A percentile compares a stretch with the other conserved stretches of the same genome.
phyloP scores from a whole-genome alignment of 768 basidiomycete genomes.

The Mycena floridula region DNA sequence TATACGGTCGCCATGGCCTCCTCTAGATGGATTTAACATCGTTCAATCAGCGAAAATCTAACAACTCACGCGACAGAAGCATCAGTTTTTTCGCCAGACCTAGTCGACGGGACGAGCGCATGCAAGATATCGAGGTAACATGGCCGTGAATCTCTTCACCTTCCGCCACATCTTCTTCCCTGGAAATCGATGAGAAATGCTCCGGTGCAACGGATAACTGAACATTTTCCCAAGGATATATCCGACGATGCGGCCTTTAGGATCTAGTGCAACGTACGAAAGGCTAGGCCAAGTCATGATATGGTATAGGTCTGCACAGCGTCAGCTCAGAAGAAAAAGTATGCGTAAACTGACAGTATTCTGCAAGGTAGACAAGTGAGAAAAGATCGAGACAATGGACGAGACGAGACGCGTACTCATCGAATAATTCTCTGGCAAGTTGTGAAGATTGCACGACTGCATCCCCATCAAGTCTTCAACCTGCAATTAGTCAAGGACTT shows the following conservation, averaged over 20 bases:
- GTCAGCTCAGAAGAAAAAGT: slow-evolving; percentile 3
- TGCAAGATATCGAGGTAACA: slow-evolving; percentile 93
- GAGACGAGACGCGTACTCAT: slow-evolving; percentile 86
- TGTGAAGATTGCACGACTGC: slow-evolving; percentile 95
- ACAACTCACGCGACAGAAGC: slow-evolving; percentile 83
- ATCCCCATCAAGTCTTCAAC: slow-evolving; percentile 87
- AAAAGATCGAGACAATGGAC: slow-evolving; percentile 16
- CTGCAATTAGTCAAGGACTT: slow-evolving; percentile 27
- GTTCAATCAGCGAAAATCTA: not conserved
- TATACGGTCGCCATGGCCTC: slow-evolving; percentile 89
- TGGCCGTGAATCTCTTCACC: slow-evolving; percentile 81
- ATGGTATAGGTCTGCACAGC: slow-evolving; percentile 71
- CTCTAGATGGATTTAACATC: slow-evolving; percentile 39
- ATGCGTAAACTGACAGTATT: not conserved
- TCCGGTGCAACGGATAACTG: slow-evolving; percentile 11
- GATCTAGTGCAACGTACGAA: slow-evolving; percentile 91
- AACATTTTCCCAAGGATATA: slow-evolving; percentile 97
- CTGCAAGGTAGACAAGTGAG: slow-evolving; percentile 1
- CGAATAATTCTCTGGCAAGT: slow-evolving; percentile 91
- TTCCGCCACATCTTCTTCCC: slow-evolving; percentile 60
- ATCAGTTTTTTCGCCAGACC: slow-evolving; percentile 95
- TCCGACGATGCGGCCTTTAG: slow-evolving; percentile 86
- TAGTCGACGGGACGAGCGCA: slow-evolving; percentile 84
- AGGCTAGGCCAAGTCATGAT: slow-evolving; percentile 93
- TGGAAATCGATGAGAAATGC: slow-evolving; percentile 18